These are phyloP conservation scores for Rhamnella rubrinervis DNA, from an alignment of 331 rosid species.

Conservation along the genomic window DNA sequence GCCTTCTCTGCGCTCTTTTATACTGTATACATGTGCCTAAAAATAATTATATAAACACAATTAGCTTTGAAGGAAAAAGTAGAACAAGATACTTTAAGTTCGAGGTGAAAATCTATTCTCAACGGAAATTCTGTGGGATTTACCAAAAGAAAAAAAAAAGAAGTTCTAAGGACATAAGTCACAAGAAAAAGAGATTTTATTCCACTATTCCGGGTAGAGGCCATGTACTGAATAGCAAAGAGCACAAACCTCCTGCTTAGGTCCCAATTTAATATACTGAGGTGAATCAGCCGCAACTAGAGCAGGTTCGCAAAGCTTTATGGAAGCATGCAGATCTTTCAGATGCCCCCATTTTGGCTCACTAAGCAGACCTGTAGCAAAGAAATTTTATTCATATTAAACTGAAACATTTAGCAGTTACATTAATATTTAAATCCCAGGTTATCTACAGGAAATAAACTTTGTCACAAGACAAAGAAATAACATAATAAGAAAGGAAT, in stretches of 20 bases:
- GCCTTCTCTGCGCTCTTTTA: constrained; percentile 30
- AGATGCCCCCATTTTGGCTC: constrained; percentile 99
- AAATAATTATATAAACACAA: constrained; percentile 15
- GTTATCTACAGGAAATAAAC: not conserved
- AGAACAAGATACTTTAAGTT: constrained; percentile 11
- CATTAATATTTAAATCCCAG: not conserved
- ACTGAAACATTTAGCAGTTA: not conserved
- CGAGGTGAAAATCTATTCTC: not conserved
- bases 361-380: constrained; percentile 62
- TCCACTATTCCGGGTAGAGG: too few species aligned
- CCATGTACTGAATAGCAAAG: too few species aligned
- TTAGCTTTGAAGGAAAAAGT: constrained; percentile 8
- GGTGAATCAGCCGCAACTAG: constrained; percentile 77
- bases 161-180: too few species aligned
- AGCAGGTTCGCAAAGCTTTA: constrained; percentile 95
- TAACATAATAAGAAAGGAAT: not conserved
- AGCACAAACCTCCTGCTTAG: constrained; percentile 85
- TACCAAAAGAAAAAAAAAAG: too few species aligned
- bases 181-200: too few species aligned
- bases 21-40: constrained; percentile 77
- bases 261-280: constrained; percentile 74
- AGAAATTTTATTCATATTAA: not conserved
- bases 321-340: constrained; percentile 89
- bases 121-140: not conserved
- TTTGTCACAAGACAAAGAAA: not conserved